Base-by-base conservation (phyloP, 805 yeast species). In the Jamesozyma gamospora region DNA sequence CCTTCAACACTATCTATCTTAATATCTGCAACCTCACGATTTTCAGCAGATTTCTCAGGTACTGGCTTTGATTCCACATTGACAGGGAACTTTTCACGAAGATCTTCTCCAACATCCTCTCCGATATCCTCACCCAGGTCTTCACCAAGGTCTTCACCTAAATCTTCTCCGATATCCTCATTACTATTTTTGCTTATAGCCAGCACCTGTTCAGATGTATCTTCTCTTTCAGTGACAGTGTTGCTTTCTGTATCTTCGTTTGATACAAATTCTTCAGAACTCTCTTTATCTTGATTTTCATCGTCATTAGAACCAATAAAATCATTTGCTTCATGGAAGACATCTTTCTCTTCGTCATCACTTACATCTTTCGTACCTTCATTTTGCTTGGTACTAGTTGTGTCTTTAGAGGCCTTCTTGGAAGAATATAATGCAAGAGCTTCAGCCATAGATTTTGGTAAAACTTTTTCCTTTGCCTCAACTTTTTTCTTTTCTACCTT, bases 391-490 rank as follows among this genome's bases (percentile, higher is more conserved):
- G 15, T 26, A 25, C 7, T 25, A 21, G 26, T 17, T 12, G 3
- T n/a, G 10, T 15, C 11, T 15, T 17, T 32, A 26, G 27, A 4
- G 3, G 4, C 15, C 9, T 14, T 36, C 26, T 9, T 37, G 15
- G 39, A 12, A 19, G 60, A 48, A 40, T 59, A 59, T 49, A 53
- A 59, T 42, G 64, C 67, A 41, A 70, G 68, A 27, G 69, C 67
- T 50, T 71, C 73, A 5, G 72, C 65, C 46, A 72, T 56, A 42
- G 72, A 74, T 49, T 66, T 70, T 41, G 72, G 73, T 24, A 77
- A 74, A 74, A 7, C 72, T 68, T 16, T 76, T 71, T 9, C 76
- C 25, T 76, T 72, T 3, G 79, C 78, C 9, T 29, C 32, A 10
- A 21, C 28, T 28, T 35, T 18, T 36, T 35, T 6, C 32, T 13